Conservation (phyloP, 2,329 filamentous ascomycete species). For the Cladophialophora yegresii region DNA sequence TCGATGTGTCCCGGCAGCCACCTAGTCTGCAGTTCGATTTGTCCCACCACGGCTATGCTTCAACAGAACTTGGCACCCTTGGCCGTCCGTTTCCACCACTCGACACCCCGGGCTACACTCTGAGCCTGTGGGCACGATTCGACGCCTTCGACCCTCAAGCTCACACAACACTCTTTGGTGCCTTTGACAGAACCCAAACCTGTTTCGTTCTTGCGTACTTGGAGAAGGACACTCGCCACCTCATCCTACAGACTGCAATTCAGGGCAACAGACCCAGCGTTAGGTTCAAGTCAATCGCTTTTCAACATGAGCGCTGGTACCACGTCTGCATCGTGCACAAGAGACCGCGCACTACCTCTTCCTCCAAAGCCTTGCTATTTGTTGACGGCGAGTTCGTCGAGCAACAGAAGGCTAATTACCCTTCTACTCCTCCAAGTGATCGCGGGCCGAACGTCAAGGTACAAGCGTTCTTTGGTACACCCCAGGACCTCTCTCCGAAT, state of each 20-base stretch:
- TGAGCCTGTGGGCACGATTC: conserved; percentile 84
- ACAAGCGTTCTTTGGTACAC: conserved; percentile 91
- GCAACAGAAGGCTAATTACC: conserved; percentile 86
- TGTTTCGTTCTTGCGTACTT: conserved; percentile 94
- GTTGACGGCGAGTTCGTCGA: conserved; percentile 93
- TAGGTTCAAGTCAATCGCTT: conserved; percentile 81
- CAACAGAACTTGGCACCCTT: conserved; percentile 84
- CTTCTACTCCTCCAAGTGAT: conserved; percentile 68
- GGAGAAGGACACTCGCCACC: conserved; percentile 87
- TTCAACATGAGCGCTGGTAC: conserved; percentile 81
- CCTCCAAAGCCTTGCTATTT: conserved; percentile 82
- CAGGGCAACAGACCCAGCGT: conserved; percentile 84
- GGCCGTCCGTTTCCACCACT: conserved; percentile 81
- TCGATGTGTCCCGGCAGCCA: conserved; percentile 73
- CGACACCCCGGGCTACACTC: conserved; percentile 79
- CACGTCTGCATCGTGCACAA: conserved; percentile 88
- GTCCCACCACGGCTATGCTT: conserved; percentile 81
- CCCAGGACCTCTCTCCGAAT: conserved; percentile 74
- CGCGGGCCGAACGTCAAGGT: conserved; percentile 62
- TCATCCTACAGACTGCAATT: conserved; percentile 95
- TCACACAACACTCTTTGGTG: conserved; percentile 94
- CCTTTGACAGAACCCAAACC: conserved; percentile 86
- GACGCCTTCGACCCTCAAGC: conserved; percentile 80
- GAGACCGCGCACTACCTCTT: conserved; percentile 70
- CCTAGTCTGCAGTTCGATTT: conserved; percentile 93